phyloP scores from a whole-genome alignment of 169 alveolate genomes.

The Plasmodium billcollinsi region DNA sequence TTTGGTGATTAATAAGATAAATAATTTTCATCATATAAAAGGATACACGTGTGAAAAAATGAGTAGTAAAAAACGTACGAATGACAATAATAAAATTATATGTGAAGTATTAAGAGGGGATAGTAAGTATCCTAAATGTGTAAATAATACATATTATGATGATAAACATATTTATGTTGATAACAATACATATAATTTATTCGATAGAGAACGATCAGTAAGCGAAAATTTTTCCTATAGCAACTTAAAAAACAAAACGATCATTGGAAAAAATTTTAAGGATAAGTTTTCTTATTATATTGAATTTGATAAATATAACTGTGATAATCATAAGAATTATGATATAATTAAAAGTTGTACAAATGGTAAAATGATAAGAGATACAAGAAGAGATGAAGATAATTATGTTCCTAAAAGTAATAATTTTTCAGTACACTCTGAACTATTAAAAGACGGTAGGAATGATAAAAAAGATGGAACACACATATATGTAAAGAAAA shows the following conservation, averaged over 20 bases:
- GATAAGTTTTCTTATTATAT: conserved; percentile 68
- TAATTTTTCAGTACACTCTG: no score
- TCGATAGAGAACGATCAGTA: conserved; percentile 34
- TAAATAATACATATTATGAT: no score
- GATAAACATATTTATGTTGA: no score
- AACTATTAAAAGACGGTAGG: neutral
- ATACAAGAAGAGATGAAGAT: neutral
- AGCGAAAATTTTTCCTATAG: conserved; percentile 34
- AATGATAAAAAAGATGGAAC: neutral
- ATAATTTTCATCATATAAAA: conserved; percentile 19
- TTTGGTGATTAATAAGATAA: conserved; percentile 64
- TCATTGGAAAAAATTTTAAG: conserved; percentile 58
- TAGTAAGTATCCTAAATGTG: no score
- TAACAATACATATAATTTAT: no score
- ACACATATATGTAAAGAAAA: conserved; percentile 1
- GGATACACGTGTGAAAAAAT: conserved; percentile 7
- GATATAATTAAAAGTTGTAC: neutral
- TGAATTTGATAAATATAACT: conserved; percentile 48
- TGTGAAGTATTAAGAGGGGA: neutral
- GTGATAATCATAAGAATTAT: conserved; percentile 10
- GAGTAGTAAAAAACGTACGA: neutral
- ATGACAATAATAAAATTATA: neutral
- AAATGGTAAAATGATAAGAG: neutral
- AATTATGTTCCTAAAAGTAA: neutral
- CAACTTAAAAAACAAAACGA: conserved; percentile 63